Percentiles rank a stretch among this genome's conserved stretches.
These are phyloP conservation scores for Ehretia macrophylla DNA, from an alignment of 257 asterid species.

Conservation along the genomic window DNA sequence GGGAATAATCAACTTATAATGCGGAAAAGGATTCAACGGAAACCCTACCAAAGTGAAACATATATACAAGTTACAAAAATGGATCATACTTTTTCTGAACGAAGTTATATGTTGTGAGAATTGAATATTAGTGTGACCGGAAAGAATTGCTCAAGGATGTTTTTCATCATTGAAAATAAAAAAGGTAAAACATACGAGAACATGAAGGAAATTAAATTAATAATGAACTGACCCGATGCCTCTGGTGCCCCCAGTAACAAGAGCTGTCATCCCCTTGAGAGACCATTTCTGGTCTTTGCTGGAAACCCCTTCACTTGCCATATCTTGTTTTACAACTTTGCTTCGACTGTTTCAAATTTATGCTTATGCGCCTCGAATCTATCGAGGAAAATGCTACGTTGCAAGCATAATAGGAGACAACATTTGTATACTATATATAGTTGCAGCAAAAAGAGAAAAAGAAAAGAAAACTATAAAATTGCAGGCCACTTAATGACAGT, in stretches of 20 bases:
- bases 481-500: slow-evolving; percentile 1
- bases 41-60: not conserved
- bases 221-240: slow-evolving; percentile 20
- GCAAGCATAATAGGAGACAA: not conserved
- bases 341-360: not conserved
- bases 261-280: slow-evolving; percentile 23
- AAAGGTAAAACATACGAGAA: too few relatives aligned
- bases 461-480: not conserved
- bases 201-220: not conserved
- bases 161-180: too few relatives aligned
- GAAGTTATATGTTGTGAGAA: too few relatives aligned
- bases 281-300: slow-evolving; percentile 13
- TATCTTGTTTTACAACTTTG: not conserved
- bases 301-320: slow-evolving; percentile 2
- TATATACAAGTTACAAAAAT: not conserved
- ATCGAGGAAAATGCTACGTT: slow-evolving; percentile 3
- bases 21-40: too few relatives aligned
- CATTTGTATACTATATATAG: not conserved
- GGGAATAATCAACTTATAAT: too few relatives aligned
- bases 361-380: not conserved
- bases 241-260: slow-evolving; percentile 27
- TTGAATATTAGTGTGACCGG: too few relatives aligned
- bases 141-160: too few relatives aligned
- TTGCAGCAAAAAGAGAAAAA: not conserved
- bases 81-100: not conserved